Evolutionary conservation across 1,284 basidiomycete genomes (phyloP).

Genomic region (Trichosporon ovoides): DNA sequence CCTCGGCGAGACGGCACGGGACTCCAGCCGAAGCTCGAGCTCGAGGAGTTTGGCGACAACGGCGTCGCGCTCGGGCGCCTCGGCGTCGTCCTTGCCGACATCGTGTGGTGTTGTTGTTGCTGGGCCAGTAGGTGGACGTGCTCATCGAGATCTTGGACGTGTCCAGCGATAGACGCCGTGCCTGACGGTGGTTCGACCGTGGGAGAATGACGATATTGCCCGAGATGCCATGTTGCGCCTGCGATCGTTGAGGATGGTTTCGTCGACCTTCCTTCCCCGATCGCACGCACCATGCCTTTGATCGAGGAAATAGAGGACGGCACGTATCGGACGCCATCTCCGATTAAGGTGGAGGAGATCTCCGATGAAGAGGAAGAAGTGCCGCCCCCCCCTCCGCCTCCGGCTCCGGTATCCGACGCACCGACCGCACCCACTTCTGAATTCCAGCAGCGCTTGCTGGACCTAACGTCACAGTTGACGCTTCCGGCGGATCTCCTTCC

Average conservation of each 20-base stretch:
- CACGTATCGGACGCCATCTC: not conserved
- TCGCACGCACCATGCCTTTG: constrained; percentile 31
- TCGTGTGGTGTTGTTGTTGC: not conserved
- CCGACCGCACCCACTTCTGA: not conserved
- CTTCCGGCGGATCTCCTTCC: constrained; percentile 30
- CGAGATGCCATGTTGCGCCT: no score
- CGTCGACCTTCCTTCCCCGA: not conserved
- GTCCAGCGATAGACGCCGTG: not conserved
- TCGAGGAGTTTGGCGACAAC: not conserved
- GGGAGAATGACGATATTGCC: constrained; percentile 12
- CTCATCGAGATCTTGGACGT: constrained; percentile 6
- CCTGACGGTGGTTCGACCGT: constrained; percentile 6
- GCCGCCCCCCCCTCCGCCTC: not conserved
- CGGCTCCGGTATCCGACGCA: constrained; percentile 8
- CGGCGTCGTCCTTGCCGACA: constrained; percentile 11
- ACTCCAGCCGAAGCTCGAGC: not conserved
- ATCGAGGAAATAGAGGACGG: constrained; percentile 35
- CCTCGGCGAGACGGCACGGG: not conserved
- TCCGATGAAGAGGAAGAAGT: constrained; percentile 18
- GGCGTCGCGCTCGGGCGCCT: constrained; percentile 5
- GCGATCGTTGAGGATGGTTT: no score
- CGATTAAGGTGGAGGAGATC: constrained; percentile 13
- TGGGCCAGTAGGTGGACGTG: not conserved
- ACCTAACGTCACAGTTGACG: constrained; percentile 11
- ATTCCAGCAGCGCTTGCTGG: not conserved